Conservation (phyloP, 768 basidiomycete genomes). For the Dentipellis fragilis region DNA sequence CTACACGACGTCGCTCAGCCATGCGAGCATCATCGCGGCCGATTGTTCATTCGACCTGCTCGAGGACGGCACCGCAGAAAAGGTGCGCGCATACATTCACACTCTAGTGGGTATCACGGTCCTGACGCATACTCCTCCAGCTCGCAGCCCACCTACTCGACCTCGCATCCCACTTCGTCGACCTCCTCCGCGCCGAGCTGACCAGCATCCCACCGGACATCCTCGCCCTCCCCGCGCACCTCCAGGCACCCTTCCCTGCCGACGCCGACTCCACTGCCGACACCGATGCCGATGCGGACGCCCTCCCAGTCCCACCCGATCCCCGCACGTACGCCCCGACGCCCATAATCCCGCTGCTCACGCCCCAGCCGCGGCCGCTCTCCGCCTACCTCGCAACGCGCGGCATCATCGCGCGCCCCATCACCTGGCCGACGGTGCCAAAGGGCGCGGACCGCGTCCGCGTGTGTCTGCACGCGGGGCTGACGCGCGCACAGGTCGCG, state of each 20-base stretch:
- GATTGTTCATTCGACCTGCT: constrained; percentile 76
- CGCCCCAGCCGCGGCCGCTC: constrained; percentile 64
- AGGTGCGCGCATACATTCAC: constrained; percentile 27
- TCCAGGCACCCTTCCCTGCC: constrained; percentile 17
- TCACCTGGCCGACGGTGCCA: constrained; percentile 85
- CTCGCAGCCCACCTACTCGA: constrained; percentile 31
- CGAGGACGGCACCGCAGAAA: constrained; percentile 50
- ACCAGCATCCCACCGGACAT: constrained; percentile 24
- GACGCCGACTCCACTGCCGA: constrained; percentile 78
- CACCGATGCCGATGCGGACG: constrained; percentile 70
- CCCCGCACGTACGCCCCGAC: constrained; percentile 32
- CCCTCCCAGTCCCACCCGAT: constrained; percentile 56
- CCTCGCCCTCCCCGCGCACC: constrained; percentile 18
- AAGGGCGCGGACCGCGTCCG: constrained; percentile 77
- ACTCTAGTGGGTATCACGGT: constrained; percentile 19
- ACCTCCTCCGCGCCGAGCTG: constrained; percentile 21
- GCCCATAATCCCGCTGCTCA: constrained; percentile 82
- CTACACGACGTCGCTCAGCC: constrained; percentile 81
- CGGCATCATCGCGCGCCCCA: constrained; percentile 62
- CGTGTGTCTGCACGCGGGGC: constrained; percentile 80
- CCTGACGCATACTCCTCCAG: constrained; percentile 11
- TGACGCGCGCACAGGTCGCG: constrained; percentile 54
- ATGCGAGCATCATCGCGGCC: constrained; percentile 65
- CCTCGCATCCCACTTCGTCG: constrained; percentile 31
- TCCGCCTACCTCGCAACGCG: constrained; percentile 47